Evolutionary conservation across 2,329 filamentous ascomycete genomes (phyloP).

Genomic region (Microcyclospora pomicola): DNA sequence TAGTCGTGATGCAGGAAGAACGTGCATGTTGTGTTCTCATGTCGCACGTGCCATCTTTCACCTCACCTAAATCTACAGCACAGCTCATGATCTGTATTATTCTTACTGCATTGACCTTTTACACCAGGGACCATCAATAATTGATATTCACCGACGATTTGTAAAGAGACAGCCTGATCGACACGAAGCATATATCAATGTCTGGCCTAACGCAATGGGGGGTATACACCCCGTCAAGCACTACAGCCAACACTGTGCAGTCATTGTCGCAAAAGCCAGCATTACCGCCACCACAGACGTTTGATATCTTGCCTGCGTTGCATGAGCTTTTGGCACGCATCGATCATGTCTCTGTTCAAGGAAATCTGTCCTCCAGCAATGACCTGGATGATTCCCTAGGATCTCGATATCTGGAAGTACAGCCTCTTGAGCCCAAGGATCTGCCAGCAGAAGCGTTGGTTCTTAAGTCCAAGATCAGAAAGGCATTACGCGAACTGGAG

Average conservation of each 20-base stretch:
- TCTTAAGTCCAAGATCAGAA: constrained; percentile 64
- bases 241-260: neutral
- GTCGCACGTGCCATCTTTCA: too few species aligned
- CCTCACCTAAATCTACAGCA: too few species aligned
- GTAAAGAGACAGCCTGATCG: too few species aligned
- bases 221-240: too few species aligned
- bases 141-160: too few species aligned
- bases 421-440: constrained; percentile 53
- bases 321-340: constrained; percentile 65
- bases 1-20: too few species aligned
- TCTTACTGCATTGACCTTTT: too few species aligned
- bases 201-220: too few species aligned
- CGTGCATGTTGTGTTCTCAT: too few species aligned
- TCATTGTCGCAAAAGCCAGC: neutral
- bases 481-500: constrained; percentile 53
- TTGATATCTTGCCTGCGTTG: constrained; percentile 75
- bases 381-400: constrained; percentile 18
- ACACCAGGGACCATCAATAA: too few species aligned
- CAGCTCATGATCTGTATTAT: too few species aligned
- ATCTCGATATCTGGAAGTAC: constrained; percentile 25
- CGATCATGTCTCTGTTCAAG: constrained; percentile 9
- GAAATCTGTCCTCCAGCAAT: constrained; percentile 5
- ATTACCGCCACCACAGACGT: constrained; percentile 63
- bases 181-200: too few species aligned
- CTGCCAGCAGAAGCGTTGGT: constrained; percentile 64